Conservation (phyloP, 2,329 filamentous ascomycete genomes). For the Pyricularia sp. region DNA sequence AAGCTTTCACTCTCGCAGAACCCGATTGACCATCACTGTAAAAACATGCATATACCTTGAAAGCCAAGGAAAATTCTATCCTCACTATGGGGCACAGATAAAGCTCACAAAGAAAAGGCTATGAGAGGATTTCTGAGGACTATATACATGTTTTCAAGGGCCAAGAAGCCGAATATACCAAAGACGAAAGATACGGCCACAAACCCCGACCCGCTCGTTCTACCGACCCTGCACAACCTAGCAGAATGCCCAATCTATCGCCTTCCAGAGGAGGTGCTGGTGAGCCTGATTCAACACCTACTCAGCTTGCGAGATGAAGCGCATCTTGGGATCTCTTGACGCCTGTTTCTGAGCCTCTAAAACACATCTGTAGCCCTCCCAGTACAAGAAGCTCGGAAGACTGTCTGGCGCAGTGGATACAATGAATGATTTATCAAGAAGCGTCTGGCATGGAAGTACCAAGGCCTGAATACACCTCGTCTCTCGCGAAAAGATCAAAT, state of each 20-base stretch:
- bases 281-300: neutral
- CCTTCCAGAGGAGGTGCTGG: neutral
- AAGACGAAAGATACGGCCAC: too few relatives aligned
- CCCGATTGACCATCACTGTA: neutral
- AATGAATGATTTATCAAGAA: neutral
- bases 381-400: neutral
- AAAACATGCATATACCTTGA: neutral
- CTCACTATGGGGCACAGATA: neutral
- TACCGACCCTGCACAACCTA: neutral
- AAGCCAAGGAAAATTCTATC: neutral
- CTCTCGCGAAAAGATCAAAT: neutral
- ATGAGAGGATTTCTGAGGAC: neutral
- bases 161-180: neutral
- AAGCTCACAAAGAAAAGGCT: neutral
- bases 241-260: neutral
- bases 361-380: neutral
- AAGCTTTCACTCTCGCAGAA: neutral
- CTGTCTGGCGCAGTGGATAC: neutral
- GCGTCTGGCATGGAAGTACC: neutral
- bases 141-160: neutral
- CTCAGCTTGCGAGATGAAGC: neutral
- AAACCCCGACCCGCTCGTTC: neutral
- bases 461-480: neutral
- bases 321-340: neutral
- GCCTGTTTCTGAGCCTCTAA: neutral